Evolutionary conservation across 495 filamentous ascomycete genomes (phyloP), one percentile per base, ranked within the genome.

Genomic region (Talaromyces wortmannii): DNA sequence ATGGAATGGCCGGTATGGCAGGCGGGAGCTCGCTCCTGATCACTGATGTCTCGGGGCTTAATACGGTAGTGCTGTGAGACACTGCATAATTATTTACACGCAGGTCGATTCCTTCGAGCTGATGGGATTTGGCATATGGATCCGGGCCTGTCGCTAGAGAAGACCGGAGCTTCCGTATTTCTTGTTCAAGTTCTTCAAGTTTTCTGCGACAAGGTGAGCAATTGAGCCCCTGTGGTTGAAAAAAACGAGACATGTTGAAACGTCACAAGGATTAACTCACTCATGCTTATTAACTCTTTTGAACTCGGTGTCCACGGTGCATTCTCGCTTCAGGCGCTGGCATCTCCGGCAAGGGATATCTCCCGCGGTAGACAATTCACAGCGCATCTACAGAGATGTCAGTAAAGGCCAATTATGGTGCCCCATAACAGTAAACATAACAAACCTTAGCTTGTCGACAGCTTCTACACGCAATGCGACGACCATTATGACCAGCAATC

Each of bases 371-470:
- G 57, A 55, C 31, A 57, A 32, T 31, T 60, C 58, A 52, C 58
- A 60, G 8, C 58, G 58, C 33, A 60, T 57, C 58, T 60, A 17
- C 2, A 10, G 2, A n/a, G 17, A 46, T 46, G 17, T 46, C 16
- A 52, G 23, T 4, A 1, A 23, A 23, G 23, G 23, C 23, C 23
- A 23, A 36, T 31, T 16, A n/a, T 16, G 15, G 32, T 12, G 5
- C 11, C 31, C 46, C 48, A 52, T 15, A 50, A 18, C 5, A 29
- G 13, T 17, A 23, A 43, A 29, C 32, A 6, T 7, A 30, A 7
- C 7, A 48, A 8, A 60, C 58, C 55, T 60, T 60, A 11, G 58
- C 58, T 30, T 60, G 58, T 43, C 58, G 53, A 47, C 58, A 60
- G 45, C 51, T 51, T 18, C 52, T 36, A 32, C 58, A 60, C 2